These are phyloP conservation scores for Plasmopara muralis DNA, from an alignment of 352 stramenopile genomes.

Conservation along the genomic window DNA sequence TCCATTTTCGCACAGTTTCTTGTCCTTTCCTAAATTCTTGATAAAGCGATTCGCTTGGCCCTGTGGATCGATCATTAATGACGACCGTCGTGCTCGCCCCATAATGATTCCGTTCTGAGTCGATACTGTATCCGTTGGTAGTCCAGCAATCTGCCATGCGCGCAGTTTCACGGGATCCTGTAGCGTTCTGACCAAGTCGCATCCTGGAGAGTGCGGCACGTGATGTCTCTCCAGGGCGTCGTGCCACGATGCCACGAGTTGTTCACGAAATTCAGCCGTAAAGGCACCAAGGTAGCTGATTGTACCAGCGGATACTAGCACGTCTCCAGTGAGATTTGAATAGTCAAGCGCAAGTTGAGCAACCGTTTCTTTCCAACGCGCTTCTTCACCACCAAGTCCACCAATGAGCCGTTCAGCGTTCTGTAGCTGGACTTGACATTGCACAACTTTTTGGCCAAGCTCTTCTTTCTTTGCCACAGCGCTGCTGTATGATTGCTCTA, in stretches of 20 bases:
- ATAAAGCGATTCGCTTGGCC: conserved; percentile 91
- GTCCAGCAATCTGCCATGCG: conserved; percentile 81
- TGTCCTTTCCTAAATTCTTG: conserved; percentile 84
- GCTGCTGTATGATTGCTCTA: conserved; percentile 81
- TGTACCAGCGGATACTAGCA: conserved; percentile 78
- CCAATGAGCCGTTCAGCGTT: conserved; percentile 85
- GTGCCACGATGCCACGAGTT: conserved; percentile 60
- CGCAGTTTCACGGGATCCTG: conserved; percentile 85
- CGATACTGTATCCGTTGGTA: conserved; percentile 85
- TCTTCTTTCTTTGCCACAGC: conserved; percentile 89
- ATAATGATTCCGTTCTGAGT: conserved; percentile 94
- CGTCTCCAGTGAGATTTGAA: conserved; percentile 74
- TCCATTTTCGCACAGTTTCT: conserved; percentile 79
- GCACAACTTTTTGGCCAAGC: conserved; percentile 80
- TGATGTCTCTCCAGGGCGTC: conserved; percentile 46
- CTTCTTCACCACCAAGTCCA: conserved; percentile 76
- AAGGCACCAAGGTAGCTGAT: conserved; percentile 87
- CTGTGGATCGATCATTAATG: conserved; percentile 88
- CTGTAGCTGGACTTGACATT: conserved; percentile 85
- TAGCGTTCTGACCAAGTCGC: conserved; percentile 79
- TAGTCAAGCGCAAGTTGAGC: conserved; percentile 71
- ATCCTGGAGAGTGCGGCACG: conserved; percentile 76
- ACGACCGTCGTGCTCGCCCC: conserved; percentile 71
- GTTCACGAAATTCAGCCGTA: conserved; percentile 78
- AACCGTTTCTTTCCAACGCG: conserved; percentile 78